A percentile compares a stretch with the other conserved stretches of the same genome.
Evolutionary conservation across 148 eudicot species (phyloP).

Genomic region (Rhododendron mucronatum): DNA sequence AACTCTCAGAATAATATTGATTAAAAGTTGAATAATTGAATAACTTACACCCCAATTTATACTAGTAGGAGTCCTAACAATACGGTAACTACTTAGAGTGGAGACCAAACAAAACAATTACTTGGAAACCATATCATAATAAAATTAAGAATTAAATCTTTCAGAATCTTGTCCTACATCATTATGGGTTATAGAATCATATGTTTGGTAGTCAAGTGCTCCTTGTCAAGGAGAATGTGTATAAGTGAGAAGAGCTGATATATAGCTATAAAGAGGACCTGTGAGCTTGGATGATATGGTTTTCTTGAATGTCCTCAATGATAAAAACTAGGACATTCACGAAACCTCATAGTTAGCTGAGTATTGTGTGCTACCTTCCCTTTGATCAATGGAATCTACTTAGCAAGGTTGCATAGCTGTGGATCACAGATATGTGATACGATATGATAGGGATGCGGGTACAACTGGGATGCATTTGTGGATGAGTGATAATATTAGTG

Average conservation of each 20-base stretch:
- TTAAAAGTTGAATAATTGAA: too few species aligned
- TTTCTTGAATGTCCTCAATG: not conserved
- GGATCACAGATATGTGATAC: not conserved
- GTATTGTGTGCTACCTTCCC: not conserved
- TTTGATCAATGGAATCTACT: not conserved
- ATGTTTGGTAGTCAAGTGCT: too few species aligned
- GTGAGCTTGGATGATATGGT: not conserved
- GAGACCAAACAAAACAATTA: too few species aligned
- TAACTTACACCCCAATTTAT: too few species aligned
- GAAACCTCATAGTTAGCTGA: not conserved
- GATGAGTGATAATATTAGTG: not conserved
- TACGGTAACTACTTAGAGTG: too few species aligned
- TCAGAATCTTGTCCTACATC: too few species aligned
- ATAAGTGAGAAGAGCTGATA: not conserved
- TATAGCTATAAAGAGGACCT: not conserved
- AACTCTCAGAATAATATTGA: too few species aligned
- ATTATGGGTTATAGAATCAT: not conserved
- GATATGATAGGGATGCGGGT: not conserved
- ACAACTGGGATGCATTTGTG: not conserved
- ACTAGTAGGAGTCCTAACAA: too few species aligned
- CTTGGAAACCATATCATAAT: too few species aligned
- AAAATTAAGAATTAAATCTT: too few species aligned
- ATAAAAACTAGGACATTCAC: not conserved
- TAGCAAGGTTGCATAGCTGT: not conserved
- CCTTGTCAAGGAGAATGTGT: not conserved